These are phyloP conservation scores for Triangularia setosa DNA, from an alignment of 2,329 filamentous ascomycete species.

Conservation along the genomic window DNA sequence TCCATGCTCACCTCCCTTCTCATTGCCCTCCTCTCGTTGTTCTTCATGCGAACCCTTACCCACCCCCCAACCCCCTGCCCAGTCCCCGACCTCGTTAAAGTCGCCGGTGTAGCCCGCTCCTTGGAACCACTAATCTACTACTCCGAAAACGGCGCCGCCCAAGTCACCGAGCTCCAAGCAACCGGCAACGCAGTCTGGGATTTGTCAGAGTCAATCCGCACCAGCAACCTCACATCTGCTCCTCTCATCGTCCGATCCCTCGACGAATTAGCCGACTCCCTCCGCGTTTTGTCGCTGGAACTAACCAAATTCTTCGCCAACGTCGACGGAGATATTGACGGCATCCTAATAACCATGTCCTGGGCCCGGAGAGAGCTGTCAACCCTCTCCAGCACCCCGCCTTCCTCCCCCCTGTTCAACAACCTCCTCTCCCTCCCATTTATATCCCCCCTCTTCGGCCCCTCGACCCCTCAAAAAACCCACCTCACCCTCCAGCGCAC, in stretches of 20 bases:
- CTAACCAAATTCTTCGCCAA: slow-evolving; percentile 90
- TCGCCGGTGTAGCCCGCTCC: slow-evolving; percentile 81
- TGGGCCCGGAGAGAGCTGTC: slow-evolving; percentile 86
- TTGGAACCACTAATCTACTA: slow-evolving; percentile 96
- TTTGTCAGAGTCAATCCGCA: slow-evolving; percentile 81
- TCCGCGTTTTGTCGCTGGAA: slow-evolving; percentile 80
- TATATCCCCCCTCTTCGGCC: slow-evolving; percentile 69
- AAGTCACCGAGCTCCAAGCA: slow-evolving; percentile 84
- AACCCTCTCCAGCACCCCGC: slow-evolving; percentile 55
- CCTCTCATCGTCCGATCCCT: slow-evolving; percentile 81
- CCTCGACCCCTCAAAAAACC: slow-evolving; percentile 75
- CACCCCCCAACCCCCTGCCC: slow-evolving; percentile 63
- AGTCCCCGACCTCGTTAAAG: slow-evolving; percentile 83
- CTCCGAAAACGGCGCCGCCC: slow-evolving; percentile 80
- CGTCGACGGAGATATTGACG: slow-evolving; percentile 89
- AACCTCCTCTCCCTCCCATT: slow-evolving; percentile 64
- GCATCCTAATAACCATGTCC: slow-evolving; percentile 90
- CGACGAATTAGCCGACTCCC: slow-evolving; percentile 78
- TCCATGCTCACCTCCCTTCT: slow-evolving; percentile 62
- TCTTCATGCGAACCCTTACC: slow-evolving; percentile 62
- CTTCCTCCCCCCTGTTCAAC: slow-evolving; percentile 82
- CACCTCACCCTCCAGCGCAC: slow-evolving; percentile 77
- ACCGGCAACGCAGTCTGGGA: slow-evolving; percentile 95
- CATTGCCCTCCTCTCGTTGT: slow-evolving; percentile 60
- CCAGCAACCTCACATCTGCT: slow-evolving; percentile 86